Evolutionary conservation across 495 filamentous ascomycete genomes (phyloP).

Genomic region (Neurospora sp.): DNA sequence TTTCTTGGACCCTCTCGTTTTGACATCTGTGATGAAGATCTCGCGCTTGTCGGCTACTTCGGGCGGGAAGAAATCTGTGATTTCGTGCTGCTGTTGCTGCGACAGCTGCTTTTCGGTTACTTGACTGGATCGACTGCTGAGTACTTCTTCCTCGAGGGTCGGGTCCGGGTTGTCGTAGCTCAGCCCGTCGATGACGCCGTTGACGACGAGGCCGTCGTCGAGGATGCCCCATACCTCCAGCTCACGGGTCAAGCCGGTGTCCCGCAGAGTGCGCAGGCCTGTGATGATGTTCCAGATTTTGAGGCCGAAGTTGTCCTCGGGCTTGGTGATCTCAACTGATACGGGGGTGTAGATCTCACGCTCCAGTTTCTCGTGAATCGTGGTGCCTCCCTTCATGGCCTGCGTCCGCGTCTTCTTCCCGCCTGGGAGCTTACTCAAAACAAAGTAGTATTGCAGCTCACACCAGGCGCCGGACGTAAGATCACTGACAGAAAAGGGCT

Average conservation of each 20-base stretch:
- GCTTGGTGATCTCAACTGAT: constrained; percentile 55
- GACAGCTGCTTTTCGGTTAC: constrained; percentile 4
- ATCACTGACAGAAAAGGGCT: constrained; percentile 83
- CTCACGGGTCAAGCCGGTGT: constrained; percentile 76
- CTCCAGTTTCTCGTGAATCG: constrained; percentile 73
- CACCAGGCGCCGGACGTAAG: constrained; percentile 87
- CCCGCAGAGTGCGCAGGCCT: constrained; percentile 64
- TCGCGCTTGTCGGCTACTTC: constrained; percentile 12
- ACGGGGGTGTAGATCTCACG: constrained; percentile 73
- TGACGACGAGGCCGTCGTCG: constrained; percentile 65
- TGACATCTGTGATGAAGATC: constrained; percentile 79
- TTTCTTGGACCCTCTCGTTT: constrained; percentile 57
- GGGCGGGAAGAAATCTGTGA: constrained; percentile 12
- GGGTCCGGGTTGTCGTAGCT: constrained; percentile 66
- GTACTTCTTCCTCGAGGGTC: constrained; percentile 48
- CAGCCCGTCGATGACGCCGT: constrained; percentile 82
- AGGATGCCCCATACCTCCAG: constrained; percentile 86
- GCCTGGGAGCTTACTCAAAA: constrained; percentile 52
- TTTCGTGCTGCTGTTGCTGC: constrained; percentile 16
- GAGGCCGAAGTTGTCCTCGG: constrained; percentile 75
- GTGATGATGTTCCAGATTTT: constrained; percentile 88
- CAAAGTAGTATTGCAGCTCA: constrained; percentile 88
- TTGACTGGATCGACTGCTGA: constrained; percentile 19
- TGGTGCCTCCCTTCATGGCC: constrained; percentile 73
- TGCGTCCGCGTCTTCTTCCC: constrained; percentile 63